Evolutionary conservation across 768 basidiomycete genomes (phyloP), one percentile per base, ranked within the genome.

Genomic region (Vararia minispora): DNA sequence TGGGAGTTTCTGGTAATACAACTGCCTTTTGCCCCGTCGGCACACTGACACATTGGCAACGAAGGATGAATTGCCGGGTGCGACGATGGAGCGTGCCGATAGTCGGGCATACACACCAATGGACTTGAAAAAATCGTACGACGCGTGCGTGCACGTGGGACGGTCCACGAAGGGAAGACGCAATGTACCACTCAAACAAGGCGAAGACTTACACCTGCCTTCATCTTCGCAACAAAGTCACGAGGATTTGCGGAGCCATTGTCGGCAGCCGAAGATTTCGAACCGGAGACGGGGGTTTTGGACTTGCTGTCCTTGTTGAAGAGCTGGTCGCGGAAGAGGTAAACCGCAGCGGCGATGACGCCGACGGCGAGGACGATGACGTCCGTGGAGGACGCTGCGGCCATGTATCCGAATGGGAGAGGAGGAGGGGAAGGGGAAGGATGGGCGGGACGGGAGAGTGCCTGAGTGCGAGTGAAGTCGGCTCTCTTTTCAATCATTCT

Each of bases 161-260:
- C 3, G 22, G n/a, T n/a, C n/a, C 4, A 33, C 16, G 16, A 17
- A 18, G 10, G 7, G 33, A 21, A n/a, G 8, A 13, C n/a, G n/a
- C n/a, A n/a, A n/a, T n/a, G n/a, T n/a, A n/a, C n/a, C n/a, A n/a
- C n/a, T n/a, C n/a, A n/a, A n/a, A n/a, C n/a, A n/a, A n/a, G n/a
- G n/a, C n/a, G n/a, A n/a, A 6, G 6, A 72, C 87, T 57, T 63
- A 97, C 94, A 28, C 76, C 79, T 44, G 82, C 78, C 63, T 90
- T 85, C 89, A 97, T 91, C 66, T 92, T 92, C 10, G 77, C 75
- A 28, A 95, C 72, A 55, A 95, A 95, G 58, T 98, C 90, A 30
- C 92, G 68, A n/a, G 91, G 89, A 53, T 95, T 89, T 2, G 77
- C 82, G 41, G 72, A 74, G 33, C 78, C 83, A 65, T 81, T 81